These are phyloP conservation scores for Chara braunii DNA, from an alignment of 139 green algal genomes.

Conservation along the genomic window DNA sequence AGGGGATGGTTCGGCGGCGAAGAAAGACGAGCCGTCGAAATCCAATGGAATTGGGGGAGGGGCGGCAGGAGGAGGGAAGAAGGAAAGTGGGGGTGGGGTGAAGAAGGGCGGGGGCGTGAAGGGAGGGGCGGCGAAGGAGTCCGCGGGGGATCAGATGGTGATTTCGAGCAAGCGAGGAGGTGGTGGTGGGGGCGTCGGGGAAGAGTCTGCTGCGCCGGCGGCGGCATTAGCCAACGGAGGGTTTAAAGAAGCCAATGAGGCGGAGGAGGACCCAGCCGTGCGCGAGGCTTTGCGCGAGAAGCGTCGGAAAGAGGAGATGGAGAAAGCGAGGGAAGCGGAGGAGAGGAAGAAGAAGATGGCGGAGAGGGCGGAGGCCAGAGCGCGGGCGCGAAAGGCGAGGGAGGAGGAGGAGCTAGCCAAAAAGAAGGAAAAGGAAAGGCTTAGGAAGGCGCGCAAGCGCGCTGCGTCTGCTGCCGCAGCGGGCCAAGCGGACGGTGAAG, in stretches of 20 bases:
- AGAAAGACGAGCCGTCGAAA: neutral
- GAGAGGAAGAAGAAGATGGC: constrained; percentile 29
- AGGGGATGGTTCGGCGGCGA: neutral
- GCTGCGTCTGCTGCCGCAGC: neutral
- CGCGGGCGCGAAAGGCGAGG: constrained; percentile 7
- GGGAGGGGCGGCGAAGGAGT: constrained; percentile 7
- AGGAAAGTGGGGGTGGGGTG: constrained; percentile 1
- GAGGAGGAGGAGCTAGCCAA: constrained; percentile 27
- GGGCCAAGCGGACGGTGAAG: neutral
- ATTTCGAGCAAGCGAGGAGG: too few relatives aligned
- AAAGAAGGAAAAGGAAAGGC: constrained; percentile 16
- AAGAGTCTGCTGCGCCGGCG: too few relatives aligned
- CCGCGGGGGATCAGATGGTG: neutral
- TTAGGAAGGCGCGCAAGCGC: neutral
- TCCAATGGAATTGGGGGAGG: neutral
- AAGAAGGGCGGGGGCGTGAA: constrained; percentile 1
- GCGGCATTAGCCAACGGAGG: too few relatives aligned
- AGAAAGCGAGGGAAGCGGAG: constrained; percentile 31
- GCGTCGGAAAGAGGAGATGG: constrained; percentile 23
- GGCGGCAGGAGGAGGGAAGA: neutral
- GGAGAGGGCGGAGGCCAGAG: constrained; percentile 14
- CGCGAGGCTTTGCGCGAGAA: too few relatives aligned
- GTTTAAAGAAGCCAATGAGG: too few relatives aligned
- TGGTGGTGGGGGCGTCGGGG: too few relatives aligned
- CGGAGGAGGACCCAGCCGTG: too few relatives aligned